phyloP scores from a whole-genome alignment of 1,284 basidiomycete species.

The Peniophora sp. region DNA sequence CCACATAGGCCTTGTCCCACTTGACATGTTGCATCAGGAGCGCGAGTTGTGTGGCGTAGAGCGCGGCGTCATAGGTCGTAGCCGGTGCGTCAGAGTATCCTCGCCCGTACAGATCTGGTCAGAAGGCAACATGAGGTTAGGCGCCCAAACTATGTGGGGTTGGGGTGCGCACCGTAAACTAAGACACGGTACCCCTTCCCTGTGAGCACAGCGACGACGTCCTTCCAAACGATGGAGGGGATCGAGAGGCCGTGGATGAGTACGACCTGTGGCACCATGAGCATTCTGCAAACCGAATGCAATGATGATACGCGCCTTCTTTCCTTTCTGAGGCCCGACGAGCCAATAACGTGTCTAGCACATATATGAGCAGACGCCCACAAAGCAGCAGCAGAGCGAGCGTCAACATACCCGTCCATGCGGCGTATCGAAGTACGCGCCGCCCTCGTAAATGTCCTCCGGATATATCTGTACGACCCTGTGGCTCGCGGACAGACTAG shows the following conservation, averaged over 20 bases:
- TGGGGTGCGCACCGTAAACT: constrained; percentile 47
- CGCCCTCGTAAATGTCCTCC: constrained; percentile 57
- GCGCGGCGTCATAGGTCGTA: constrained; percentile 48
- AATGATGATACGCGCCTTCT: constrained; percentile 38
- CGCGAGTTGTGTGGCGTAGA: constrained; percentile 72
- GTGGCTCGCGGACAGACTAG: constrained; percentile 41
- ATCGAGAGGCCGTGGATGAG: constrained; percentile 73
- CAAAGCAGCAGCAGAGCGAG: constrained; percentile 4
- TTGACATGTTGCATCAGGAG: constrained; percentile 68
- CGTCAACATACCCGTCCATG: constrained; percentile 40
- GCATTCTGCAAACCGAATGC: no score
- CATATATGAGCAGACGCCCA: constrained; percentile 2
- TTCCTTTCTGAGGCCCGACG: constrained; percentile 57
- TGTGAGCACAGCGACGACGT: constrained; percentile 56
- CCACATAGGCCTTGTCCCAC: constrained; percentile 58
- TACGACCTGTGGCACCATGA: constrained; percentile 41
- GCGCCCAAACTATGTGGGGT: neutral
- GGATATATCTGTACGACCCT: constrained; percentile 62
- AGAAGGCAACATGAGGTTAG: no score
- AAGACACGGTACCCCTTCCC: constrained; percentile 63
- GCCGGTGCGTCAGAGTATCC: constrained; percentile 75
- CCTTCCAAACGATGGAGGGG: constrained; percentile 67
- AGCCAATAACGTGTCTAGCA: constrained; percentile 65
- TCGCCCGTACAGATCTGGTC: constrained; percentile 65
- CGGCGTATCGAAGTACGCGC: constrained; percentile 56